Conservation (phyloP, 2,329 filamentous ascomycete genomes). For the Exophiala lecanii-corni region DNA sequence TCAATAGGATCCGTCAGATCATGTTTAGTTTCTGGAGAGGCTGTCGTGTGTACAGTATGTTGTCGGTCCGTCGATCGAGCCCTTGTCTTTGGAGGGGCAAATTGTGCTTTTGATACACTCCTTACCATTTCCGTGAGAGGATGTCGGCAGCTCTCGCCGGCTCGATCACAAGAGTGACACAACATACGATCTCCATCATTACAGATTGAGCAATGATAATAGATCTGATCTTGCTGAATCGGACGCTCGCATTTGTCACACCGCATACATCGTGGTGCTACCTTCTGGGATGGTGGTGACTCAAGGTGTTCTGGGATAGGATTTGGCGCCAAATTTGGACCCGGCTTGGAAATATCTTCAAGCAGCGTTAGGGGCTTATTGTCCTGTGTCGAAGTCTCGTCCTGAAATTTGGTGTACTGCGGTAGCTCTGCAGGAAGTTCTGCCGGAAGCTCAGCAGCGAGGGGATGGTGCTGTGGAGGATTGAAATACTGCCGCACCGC, state of each 20-base stretch:
- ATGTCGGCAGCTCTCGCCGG: slow-evolving; percentile 25
- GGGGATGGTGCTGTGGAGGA: slow-evolving; percentile 6
- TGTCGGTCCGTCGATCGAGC: background rate
- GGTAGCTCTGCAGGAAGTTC: slow-evolving; percentile 23
- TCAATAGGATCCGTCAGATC: too few species aligned
- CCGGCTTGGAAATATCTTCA: slow-evolving; percentile 9
- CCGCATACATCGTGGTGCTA: slow-evolving; percentile 20
- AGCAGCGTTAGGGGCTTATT: slow-evolving; percentile 13
- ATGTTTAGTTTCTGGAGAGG: too few species aligned
- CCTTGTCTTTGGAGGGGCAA: background rate
- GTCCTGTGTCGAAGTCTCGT: slow-evolving; percentile 16
- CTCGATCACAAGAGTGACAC: slow-evolving; percentile 22
- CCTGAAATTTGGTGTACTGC: slow-evolving; percentile 22
- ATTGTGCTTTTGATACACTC: slow-evolving; percentile 14
- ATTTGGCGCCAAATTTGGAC: slow-evolving; percentile 4
- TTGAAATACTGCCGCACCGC: slow-evolving; percentile 20
- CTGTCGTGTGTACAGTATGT: too few species aligned
- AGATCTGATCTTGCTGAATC: slow-evolving; percentile 23
- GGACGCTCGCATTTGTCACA: slow-evolving; percentile 25
- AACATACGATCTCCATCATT: slow-evolving; percentile 24
- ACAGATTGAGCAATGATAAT: slow-evolving; percentile 25
- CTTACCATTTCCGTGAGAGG: slow-evolving; percentile 22
- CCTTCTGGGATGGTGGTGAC: slow-evolving; percentile 1
- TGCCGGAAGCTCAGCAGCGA: slow-evolving; percentile 6
- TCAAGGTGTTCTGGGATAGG: background rate